Evolutionary conservation across 352 stramenopile species (phyloP), one percentile per base, ranked within the genome.

Genomic region (Globisporangium megalacanthum): DNA sequence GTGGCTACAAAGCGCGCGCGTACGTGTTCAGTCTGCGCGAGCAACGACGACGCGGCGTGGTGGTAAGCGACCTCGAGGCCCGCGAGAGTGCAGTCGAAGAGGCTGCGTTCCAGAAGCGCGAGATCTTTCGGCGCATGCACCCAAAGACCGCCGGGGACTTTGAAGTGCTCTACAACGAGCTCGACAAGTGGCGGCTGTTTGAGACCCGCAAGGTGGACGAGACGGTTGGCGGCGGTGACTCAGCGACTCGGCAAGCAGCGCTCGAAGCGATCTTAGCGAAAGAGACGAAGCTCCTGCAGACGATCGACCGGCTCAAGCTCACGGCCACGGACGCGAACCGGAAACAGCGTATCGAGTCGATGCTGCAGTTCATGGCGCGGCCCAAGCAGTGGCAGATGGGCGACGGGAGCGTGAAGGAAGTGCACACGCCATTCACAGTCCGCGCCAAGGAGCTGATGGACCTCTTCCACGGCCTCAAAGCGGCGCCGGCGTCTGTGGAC

Each of bases 361-460:
- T 96, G 79, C 64, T 98, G 20, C 64, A 93, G 50, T 89, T 90
- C 57, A 94, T 98, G 83, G 78, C 83, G 20, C 62, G 75, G 1
- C 86, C 91, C 8, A 97, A 97, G 66, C 72, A 92, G 48, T 98
- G 93, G 93, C 83, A 97, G 56, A 88, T 96, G 79, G 87, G 83
- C 61, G 83, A 98, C 69, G 92, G 92, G 20, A 79, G 85, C 31
- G 66, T 95, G 39, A 89, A 90, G 48, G 73, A 90, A 45, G 88
- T 98, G 19, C 80, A 97, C 59, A 98, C 92, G 37, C 91, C 89
- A 5, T 92, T 90, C 59, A 91, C 79, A 44, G 71, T 87, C 7
- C 85, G 92, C 31, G 92, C 92, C 19, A 91, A 90, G 48, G 90
- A 98, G 61, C 77, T 98, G 15, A 70, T 70, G 62, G 84, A 97